Conservation (phyloP, 305 asterid genomes). For the Ajuga reptans region DNA sequence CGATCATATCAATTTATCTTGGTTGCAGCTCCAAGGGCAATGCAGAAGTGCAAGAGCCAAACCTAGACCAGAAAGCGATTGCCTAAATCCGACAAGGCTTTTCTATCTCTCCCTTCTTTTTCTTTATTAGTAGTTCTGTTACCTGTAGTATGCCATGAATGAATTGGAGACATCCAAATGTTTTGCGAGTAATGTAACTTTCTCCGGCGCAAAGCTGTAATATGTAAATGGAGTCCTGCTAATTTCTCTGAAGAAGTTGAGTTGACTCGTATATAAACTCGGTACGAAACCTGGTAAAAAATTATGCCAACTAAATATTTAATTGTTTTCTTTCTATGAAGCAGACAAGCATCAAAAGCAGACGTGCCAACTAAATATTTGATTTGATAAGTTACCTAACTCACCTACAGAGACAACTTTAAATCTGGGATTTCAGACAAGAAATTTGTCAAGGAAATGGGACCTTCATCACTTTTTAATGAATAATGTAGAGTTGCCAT, state of each 20-base stretch:
- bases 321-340: background rate
- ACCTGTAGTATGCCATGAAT: slow-evolving; percentile 30
- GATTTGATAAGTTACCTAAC: slow-evolving; percentile 9
- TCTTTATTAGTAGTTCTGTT: slow-evolving; percentile 25
- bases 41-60: slow-evolving; percentile 64
- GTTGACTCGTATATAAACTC: background rate
- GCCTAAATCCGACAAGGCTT: slow-evolving; percentile 13
- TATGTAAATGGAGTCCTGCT: slow-evolving; percentile 29
- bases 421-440: slow-evolving; percentile 7
- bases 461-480: background rate
- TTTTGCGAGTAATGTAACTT: slow-evolving; percentile 28
- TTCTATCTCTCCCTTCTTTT: slow-evolving; percentile 8
- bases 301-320: too few species aligned
- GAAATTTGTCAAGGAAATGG: slow-evolving; percentile 20
- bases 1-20: background rate
- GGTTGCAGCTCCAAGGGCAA: slow-evolving; percentile 61
- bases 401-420: background rate
- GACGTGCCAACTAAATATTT: background rate
- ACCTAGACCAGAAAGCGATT: slow-evolving; percentile 26
- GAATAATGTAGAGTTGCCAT: background rate
- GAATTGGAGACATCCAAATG: slow-evolving; percentile 30
- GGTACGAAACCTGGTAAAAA: too few species aligned
- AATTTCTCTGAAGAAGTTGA: background rate
- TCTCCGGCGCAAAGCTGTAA: slow-evolving; percentile 5
- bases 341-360: background rate